Evolutionary conservation across 2,329 filamentous ascomycete species (phyloP).

Genomic region (Helminthosporium solani): DNA sequence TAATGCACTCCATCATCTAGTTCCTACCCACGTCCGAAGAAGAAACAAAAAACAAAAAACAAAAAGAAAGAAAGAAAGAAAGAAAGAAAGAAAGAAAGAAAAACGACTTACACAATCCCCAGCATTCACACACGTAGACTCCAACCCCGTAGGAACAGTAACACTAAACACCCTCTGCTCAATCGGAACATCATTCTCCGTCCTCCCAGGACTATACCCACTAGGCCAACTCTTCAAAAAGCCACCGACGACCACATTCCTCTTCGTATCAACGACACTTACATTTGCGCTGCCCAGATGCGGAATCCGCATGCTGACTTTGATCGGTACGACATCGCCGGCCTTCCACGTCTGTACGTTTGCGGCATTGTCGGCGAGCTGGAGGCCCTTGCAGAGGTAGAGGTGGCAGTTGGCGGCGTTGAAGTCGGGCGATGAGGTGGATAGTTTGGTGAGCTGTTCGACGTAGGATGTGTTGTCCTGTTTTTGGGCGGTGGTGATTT

Average conservation of each 20-base stretch:
- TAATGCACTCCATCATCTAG: too few species aligned
- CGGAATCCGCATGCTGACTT: slow-evolving; percentile 49
- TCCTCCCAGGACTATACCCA: slow-evolving; percentile 28
- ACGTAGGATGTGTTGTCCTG: slow-evolving; percentile 30
- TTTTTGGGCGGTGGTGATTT: slow-evolving; percentile 17
- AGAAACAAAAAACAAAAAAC: not conserved
- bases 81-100: not conserved
- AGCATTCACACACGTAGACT: slow-evolving; percentile 45
- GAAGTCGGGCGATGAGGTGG: slow-evolving; percentile 36
- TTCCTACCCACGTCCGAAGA: not conserved
- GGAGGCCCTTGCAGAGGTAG: slow-evolving; percentile 58
- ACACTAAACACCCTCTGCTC: slow-evolving; percentile 50
- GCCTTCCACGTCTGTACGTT: slow-evolving; percentile 54
- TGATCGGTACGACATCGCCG: slow-evolving; percentile 47
- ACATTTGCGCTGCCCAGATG: slow-evolving; percentile 58
- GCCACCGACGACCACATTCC: slow-evolving; percentile 52
- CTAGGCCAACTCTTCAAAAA: slow-evolving; percentile 31
- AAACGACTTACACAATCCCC: slow-evolving; percentile 45
- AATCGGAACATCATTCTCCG: slow-evolving; percentile 34
- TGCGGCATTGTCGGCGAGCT: slow-evolving; percentile 56
- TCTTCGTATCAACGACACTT: slow-evolving; percentile 55
- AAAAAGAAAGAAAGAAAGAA: not conserved
- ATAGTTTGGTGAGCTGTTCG: slow-evolving; percentile 22
- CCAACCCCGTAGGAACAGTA: slow-evolving; percentile 52
- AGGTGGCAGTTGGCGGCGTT: slow-evolving; percentile 50